Percentiles rank a stretch among this genome's conserved stretches.
Conservation (phyloP, 371 early-diverging fungal genomes). For the Mucor sp. region DNA sequence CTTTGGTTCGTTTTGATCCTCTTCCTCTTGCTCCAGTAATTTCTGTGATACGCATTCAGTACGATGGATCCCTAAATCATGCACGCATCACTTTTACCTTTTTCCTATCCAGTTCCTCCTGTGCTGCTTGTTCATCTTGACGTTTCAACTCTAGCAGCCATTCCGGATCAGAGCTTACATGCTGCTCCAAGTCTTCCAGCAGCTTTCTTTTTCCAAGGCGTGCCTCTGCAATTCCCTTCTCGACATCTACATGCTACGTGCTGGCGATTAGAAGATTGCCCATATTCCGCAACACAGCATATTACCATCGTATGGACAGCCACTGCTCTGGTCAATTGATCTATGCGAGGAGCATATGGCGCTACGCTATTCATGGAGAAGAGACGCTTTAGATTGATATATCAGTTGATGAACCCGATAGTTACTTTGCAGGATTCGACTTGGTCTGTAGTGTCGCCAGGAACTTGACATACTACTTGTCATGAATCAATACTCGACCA, state of each 20-base stretch:
- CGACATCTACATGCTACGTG: constrained; percentile 23
- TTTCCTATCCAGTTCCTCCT: constrained; percentile 5
- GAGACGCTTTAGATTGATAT: background rate
- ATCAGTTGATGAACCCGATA: background rate
- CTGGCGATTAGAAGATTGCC: background rate
- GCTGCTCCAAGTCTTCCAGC: constrained; percentile 26
- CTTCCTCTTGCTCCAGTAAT: constrained; percentile 9
- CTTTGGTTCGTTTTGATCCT: constrained; percentile 1
- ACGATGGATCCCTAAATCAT: too few relatives aligned
- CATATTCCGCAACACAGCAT: background rate
- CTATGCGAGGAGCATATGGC: constrained; percentile 7
- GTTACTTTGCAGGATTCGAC: constrained; percentile 1
- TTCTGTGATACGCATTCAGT: background rate
- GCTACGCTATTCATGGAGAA: background rate
- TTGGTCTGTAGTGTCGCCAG: background rate
- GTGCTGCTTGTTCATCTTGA: constrained; percentile 18
- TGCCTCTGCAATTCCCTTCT: constrained; percentile 34
- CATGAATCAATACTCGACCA: background rate
- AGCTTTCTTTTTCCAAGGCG: constrained; percentile 31
- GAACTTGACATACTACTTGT: constrained; percentile 22
- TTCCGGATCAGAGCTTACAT: constrained; percentile 36
- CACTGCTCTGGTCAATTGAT: constrained; percentile 9
- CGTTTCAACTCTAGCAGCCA: constrained; percentile 31
- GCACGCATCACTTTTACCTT: background rate
- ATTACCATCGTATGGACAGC: constrained; percentile 22